Base-by-base conservation (phyloP, 225 moss, liverwort and hornwort genomes). In the Takakia lepidozioides region DNA sequence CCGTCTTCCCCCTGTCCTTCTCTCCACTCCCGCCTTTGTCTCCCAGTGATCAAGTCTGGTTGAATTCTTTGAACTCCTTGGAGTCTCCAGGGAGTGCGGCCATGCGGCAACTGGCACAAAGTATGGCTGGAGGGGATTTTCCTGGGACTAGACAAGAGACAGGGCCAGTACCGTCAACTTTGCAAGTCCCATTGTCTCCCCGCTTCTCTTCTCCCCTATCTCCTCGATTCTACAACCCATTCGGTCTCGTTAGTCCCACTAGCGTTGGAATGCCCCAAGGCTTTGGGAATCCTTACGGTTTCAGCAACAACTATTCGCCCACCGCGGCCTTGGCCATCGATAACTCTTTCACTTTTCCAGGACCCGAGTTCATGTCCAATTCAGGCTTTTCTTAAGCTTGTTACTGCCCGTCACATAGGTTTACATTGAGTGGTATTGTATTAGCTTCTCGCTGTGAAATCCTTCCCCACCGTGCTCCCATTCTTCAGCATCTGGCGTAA, bases 1-100 rank as follows among this genome's bases (percentile, higher is more conserved):
- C 63, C 3, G 65, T 83, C 38, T 83, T 85, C 22, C 92, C 87
- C 8, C 82, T 87, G 14, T 80, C 85, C 1, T 93, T 93, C 54
- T 85, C 88, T 1, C 92, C 92, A 44, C 69, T 88, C 25, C 92
- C 92, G 32, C 80, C 68, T 65, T 51, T 93, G 26, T 80, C 88
- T 8, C 92, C 92, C 0, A 83, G 67, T 26, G 92, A 93, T 38
- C 78, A 83, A 42, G 67, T 82, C 11, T 93, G 92, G 92, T 78
- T 85, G 29, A 88, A 81, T 51, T 58, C 92, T 10, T 35, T 93
- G 46, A 73, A 69, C 21, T 62, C 88, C 24, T 32, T 85, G 44
- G 88, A 88, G 57, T 93, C 92, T 2, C 81, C 85, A 0, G 63
- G 60, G 10, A 82, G 65, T 44, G 76, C 78, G 21, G 78, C 81